Percentiles rank a stretch among this genome's conserved stretches.
These are phyloP conservation scores for Piromyces sp. DNA, from an alignment of 192 early-diverging fungal genomes.

Conservation along the genomic window DNA sequence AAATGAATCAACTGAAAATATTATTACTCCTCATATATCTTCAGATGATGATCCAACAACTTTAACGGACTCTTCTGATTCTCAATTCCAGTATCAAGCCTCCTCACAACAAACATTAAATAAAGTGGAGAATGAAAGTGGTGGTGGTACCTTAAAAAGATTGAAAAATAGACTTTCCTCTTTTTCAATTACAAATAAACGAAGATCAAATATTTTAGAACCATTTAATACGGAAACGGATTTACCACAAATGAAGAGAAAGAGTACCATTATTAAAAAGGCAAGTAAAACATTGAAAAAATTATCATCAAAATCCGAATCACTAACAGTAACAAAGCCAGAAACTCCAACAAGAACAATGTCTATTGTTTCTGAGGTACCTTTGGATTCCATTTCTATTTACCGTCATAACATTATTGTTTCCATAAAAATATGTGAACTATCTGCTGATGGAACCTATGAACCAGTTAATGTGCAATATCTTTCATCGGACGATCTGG, in stretches of 20 bases:
- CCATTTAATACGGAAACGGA: background rate
- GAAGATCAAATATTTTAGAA: background rate
- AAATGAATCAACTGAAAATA: background rate
- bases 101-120: no score
- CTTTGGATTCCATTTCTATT: background rate
- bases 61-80: background rate
- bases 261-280: background rate
- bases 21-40: background rate
- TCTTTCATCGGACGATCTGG: constrained; percentile 11
- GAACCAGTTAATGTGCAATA: background rate
- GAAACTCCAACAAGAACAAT: no score
- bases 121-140: background rate
- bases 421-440: background rate
- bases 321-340: background rate
- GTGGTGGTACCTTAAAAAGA: background rate
- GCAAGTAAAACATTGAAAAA: background rate
- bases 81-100: background rate
- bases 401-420: background rate
- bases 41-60: background rate
- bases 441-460: background rate
- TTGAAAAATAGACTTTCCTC: background rate
- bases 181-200: background rate
- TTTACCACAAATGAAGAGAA: background rate
- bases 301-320: background rate
- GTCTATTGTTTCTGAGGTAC: background rate